Evolutionary conservation across 2,329 filamentous ascomycete species (phyloP).

Genomic region (Alternaria metachromatica): DNA sequence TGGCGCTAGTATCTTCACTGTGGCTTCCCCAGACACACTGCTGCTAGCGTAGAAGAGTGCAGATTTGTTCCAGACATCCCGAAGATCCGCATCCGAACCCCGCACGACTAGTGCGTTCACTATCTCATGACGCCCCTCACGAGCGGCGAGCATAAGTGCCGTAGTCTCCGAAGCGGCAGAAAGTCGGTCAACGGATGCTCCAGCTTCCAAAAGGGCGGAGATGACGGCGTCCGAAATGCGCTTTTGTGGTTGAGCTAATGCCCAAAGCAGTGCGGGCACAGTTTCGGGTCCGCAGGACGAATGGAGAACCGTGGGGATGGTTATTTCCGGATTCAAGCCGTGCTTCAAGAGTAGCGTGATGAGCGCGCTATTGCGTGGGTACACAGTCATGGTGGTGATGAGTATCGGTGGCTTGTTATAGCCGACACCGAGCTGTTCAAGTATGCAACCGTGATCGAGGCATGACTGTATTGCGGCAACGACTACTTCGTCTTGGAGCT

Average conservation of each 20-base stretch:
- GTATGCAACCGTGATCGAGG: conserved; percentile 56
- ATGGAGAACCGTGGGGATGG: conserved; percentile 53
- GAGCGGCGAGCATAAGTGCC: conserved; percentile 67
- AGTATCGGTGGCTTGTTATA: conserved; percentile 26
- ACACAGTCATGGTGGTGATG: conserved; percentile 33
- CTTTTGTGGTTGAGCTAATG: conserved; percentile 68
- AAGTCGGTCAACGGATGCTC: conserved; percentile 65
- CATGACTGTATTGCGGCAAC: conserved; percentile 60
- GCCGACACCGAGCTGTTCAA: conserved; percentile 28
- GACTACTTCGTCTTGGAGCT: conserved; percentile 55
- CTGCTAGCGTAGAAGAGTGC: conserved; percentile 68
- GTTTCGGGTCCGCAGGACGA: conserved; percentile 61
- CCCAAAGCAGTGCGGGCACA: conserved; percentile 66
- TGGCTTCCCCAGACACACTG: conserved; percentile 36
- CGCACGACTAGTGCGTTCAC: conserved; percentile 64
- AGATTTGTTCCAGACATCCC: conserved; percentile 64
- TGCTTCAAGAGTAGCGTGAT: conserved; percentile 28
- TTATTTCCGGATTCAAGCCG: conserved; percentile 50
- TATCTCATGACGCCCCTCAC: conserved; percentile 62
- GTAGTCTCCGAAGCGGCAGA: conserved; percentile 61
- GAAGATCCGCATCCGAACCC: conserved; percentile 65
- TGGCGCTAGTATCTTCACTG: conserved; percentile 57
- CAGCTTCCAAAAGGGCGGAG: conserved; percentile 61
- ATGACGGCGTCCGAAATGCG: conserved; percentile 66
- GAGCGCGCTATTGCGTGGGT: conserved; percentile 32